Evolutionary conservation across 768 basidiomycete genomes (phyloP), one percentile per base, ranked within the genome.

Genomic region (Psilocybe tampanensis): DNA sequence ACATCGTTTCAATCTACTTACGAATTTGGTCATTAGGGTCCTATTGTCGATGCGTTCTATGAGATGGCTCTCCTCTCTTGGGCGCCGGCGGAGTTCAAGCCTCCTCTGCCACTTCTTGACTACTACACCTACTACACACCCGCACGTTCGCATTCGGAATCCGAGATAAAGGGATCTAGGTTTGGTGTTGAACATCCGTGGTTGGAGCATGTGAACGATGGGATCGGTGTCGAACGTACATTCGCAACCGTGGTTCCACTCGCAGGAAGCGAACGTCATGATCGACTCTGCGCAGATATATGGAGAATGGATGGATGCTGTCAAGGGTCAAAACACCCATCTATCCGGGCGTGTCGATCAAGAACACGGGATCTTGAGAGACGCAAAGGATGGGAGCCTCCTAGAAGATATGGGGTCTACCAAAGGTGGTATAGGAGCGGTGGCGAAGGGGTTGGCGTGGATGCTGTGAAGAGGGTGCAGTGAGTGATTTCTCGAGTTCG

Each of bases 211-310:
- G 29, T 29, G 29, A 5, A 29, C 9, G 29, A 29, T 4, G 29
- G 9, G 29, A 29, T 29, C 5, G 29, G n/a, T n/a, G n/a, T n/a
- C n/a, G n/a, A n/a, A n/a, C n/a, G n/a, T 34, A 59, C 52, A 59
- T 44, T 59, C 58, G 13, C 58, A 59, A 18, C 54, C 58, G 22
- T 59, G 58, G 58, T 59, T 54, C 33, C 58, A 59, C 11, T 59
- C 58, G 3, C 58, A 59, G 47, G 58, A 59, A 32, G 52, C 58
- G 1, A 59, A 59, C 22, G 54, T 59, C 9, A 39, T 59, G 18
- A 50, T 59, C 8, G 58, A 59, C 23, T 59, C 58, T 0, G 39
- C 52, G 0, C 41, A 45, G 8, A 52, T 59, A 9, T 59, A 52
- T 29, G 50, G 50, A 22, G 58, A 59, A 13, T 59, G 58, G 58